These are phyloP conservation scores for Pyrus hybrid DNA, from an alignment of 331 rosid species.

Conservation along the genomic window DNA sequence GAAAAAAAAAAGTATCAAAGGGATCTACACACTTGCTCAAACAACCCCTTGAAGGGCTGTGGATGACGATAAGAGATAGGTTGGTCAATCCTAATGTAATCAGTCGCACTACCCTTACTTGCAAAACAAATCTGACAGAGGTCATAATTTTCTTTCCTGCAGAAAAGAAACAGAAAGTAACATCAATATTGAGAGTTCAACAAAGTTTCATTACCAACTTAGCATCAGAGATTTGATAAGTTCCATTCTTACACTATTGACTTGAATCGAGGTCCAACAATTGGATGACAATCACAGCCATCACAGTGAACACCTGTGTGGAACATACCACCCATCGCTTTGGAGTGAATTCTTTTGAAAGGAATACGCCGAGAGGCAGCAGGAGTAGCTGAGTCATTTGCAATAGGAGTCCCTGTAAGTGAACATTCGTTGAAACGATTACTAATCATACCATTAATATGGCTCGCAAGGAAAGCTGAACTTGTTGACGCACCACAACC, in stretches of 20 bases:
- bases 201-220: not conserved
- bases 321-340: constrained; percentile 49
- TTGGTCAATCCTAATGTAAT: constrained; percentile 53
- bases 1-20: not conserved
- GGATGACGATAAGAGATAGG: constrained; percentile 33
- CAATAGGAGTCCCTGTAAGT: constrained; percentile 25
- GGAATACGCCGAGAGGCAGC: constrained; percentile 14
- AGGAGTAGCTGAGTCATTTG: constrained; percentile 10
- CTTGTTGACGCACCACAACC: constrained; percentile 8
- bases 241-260: constrained; percentile 62
- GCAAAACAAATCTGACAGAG: constrained; percentile 65
- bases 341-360: constrained; percentile 40
- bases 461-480: constrained; percentile 10
- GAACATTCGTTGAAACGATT: constrained; percentile 36
- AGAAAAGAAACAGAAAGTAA: not conserved
- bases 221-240: not conserved
- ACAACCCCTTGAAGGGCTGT: constrained; percentile 6
- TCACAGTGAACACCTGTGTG: constrained; percentile 70
- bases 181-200: not conserved
- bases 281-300: constrained; percentile 80
- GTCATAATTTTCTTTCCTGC: constrained; percentile 63
- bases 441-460: not conserved
- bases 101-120: constrained; percentile 37
- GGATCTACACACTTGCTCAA: constrained; percentile 18
- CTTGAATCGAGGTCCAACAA: constrained; percentile 69